phyloP scores from a whole-genome alignment of 2,329 filamentous ascomycete genomes.

The Talaromyces rugulosus region DNA sequence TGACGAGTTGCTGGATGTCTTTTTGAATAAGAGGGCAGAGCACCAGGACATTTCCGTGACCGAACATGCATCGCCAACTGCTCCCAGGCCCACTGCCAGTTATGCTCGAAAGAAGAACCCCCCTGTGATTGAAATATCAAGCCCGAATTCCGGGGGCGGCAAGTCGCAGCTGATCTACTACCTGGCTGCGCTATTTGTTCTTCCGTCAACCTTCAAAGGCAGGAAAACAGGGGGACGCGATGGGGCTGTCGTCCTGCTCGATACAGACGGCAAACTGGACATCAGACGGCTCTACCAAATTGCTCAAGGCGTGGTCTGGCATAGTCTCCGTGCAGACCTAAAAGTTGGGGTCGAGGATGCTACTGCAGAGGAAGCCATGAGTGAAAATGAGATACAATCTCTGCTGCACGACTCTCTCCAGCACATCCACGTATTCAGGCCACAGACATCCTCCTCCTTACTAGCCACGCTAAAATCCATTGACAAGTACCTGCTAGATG shows the following conservation, averaged over 20 bases:
- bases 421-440: conserved; percentile 58
- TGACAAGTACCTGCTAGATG: conserved; percentile 47
- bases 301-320: conserved; percentile 22
- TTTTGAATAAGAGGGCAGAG: conserved; percentile 19
- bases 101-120: conserved; percentile 14
- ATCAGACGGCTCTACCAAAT: conserved; percentile 41
- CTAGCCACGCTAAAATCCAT: conserved; percentile 47
- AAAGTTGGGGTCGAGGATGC: not conserved
- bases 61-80: not conserved
- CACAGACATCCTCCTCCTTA: conserved; percentile 48
- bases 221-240: conserved; percentile 41
- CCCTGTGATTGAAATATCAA: conserved; percentile 53
- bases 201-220: conserved; percentile 38
- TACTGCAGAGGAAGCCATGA: conserved; percentile 7
- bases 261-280: conserved; percentile 54
- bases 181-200: conserved; percentile 47
- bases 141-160: conserved; percentile 48
- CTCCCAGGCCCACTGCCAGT: not conserved
- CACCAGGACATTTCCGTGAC: not conserved
- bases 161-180: conserved; percentile 59
- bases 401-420: conserved; percentile 40
- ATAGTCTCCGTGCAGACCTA: conserved; percentile 11
- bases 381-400: conserved; percentile 17
- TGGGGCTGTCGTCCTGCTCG: conserved; percentile 52
- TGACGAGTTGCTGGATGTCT: conserved; percentile 41